A percentile compares a stretch with the other conserved stretches of the same genome.
Conservation (phyloP, 176 grass and related monocot genomes). For the Ensete glaucum region DNA sequence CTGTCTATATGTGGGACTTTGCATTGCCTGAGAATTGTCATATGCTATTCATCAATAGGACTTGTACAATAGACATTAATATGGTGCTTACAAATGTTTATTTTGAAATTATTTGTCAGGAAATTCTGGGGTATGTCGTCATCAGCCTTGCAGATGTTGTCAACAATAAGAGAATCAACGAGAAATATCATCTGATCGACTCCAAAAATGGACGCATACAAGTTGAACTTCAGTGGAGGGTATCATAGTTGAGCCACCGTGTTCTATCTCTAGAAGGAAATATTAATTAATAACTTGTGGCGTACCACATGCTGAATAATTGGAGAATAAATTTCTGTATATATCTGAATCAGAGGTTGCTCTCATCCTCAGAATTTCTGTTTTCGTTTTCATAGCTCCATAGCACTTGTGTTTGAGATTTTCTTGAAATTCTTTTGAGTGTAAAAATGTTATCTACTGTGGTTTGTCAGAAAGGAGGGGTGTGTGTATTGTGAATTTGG, state of each 20-base stretch:
- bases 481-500: not conserved
- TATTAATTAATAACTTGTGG: not conserved
- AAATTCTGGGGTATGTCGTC: not conserved
- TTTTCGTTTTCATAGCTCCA: not conserved
- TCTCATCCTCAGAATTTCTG: not conserved
- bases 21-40: too few species aligned
- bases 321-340: conserved; percentile 7
- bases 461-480: not conserved
- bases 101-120: not conserved
- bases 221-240: conserved; percentile 13
- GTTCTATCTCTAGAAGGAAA: not conserved
- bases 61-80: not conserved
- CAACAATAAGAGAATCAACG: conserved; percentile 6
- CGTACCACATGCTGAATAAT: not conserved
- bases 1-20: too few species aligned
- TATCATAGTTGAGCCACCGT: not conserved
- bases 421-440: not conserved
- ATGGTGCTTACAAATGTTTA: not conserved
- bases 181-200: conserved; percentile 18
- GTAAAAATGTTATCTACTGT: not conserved
- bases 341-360: not conserved
- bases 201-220: conserved; percentile 10
- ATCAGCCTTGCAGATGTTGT: conserved; percentile 13
- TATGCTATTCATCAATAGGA: too few species aligned
- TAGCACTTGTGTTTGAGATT: not conserved